phyloP scores from a whole-genome alignment of 2,329 filamentous ascomycete species.

The Biscogniauxia marginata region DNA sequence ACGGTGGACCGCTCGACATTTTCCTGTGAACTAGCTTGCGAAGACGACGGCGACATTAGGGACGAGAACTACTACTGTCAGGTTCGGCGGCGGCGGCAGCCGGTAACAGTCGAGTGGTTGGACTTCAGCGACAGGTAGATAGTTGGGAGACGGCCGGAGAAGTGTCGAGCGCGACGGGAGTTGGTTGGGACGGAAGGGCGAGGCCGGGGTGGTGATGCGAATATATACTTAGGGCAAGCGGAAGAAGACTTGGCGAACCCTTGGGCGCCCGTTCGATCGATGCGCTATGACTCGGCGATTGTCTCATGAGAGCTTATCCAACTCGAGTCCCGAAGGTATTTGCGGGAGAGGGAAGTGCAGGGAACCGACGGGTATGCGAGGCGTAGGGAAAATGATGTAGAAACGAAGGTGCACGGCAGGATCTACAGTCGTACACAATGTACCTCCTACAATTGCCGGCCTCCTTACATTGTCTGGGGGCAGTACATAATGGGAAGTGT shows the following conservation, averaged over 20 bases:
- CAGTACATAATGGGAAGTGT: not conserved
- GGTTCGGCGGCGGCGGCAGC: not conserved
- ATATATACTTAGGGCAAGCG: not conserved
- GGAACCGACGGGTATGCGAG: not conserved
- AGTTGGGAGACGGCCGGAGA: not conserved
- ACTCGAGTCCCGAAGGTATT: not conserved
- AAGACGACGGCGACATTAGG: not conserved
- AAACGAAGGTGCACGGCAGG: not conserved
- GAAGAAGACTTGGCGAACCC: not conserved
- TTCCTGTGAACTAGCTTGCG: constrained; percentile 3
- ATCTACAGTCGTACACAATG: not conserved
- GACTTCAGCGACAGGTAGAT: not conserved
- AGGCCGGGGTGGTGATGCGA: not conserved
- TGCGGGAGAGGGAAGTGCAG: not conserved
- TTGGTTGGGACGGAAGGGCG: not conserved
- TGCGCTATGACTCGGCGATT: not conserved
- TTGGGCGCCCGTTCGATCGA: not conserved
- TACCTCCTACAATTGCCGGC: not conserved
- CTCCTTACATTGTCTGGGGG: not conserved
- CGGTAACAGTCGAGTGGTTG: not conserved
- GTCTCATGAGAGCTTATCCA: not conserved
- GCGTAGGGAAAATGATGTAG: not conserved
- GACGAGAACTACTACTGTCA: not conserved
- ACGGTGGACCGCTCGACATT: constrained; percentile 17
- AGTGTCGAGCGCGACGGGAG: too few species aligned